Percentiles rank a stretch among this genome's conserved stretches.
Conservation (phyloP, 306 rosid genomes). For the Prosopis cineraria region DNA sequence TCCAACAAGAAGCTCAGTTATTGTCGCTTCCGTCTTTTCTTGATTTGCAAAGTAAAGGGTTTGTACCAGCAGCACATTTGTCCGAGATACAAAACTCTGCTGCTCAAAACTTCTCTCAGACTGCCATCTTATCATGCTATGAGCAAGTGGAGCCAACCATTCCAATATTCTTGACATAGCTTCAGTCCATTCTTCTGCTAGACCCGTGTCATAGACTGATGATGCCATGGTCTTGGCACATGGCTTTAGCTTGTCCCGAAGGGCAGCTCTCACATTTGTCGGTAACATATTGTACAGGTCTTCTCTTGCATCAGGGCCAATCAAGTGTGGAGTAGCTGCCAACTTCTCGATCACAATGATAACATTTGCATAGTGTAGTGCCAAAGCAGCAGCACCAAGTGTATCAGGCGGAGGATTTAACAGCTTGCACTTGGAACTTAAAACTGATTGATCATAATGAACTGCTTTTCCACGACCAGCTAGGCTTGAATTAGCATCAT, state of each 20-base stretch:
- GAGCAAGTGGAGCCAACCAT: conserved; percentile 98
- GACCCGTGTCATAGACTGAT: conserved; percentile 61
- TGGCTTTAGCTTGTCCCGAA: conserved; percentile 79
- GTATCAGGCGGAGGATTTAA: conserved; percentile 82
- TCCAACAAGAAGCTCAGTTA: conserved; percentile 94
- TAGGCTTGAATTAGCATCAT: conserved; percentile 37
- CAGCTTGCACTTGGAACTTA: conserved; percentile 55
- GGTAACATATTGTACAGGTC: conserved; percentile 97
- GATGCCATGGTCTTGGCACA: conserved; percentile 62
- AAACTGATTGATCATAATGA: conserved; percentile 42
- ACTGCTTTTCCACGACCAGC: conserved; percentile 36
- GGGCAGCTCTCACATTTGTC: conserved; percentile 60
- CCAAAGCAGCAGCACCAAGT: conserved; percentile 88
- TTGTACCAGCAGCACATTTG: conserved; percentile 86
- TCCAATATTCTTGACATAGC: conserved; percentile 79
- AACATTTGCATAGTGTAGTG: conserved; percentile 94
- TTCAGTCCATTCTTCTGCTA: conserved; percentile 84
- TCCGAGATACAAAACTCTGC: conserved; percentile 71
- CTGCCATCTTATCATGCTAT: conserved; percentile 96
- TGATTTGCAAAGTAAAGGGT: conserved; percentile 88
- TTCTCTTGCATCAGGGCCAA: conserved; percentile 95
- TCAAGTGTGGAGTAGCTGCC: conserved; percentile 90
- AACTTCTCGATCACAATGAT: conserved; percentile 84
- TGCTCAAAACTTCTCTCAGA: conserved; percentile 97
- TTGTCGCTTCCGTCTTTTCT: conserved; percentile 71